Evolutionary conservation across 2,329 filamentous ascomycete genomes (phyloP).

Genomic region (Xylariales sp.): DNA sequence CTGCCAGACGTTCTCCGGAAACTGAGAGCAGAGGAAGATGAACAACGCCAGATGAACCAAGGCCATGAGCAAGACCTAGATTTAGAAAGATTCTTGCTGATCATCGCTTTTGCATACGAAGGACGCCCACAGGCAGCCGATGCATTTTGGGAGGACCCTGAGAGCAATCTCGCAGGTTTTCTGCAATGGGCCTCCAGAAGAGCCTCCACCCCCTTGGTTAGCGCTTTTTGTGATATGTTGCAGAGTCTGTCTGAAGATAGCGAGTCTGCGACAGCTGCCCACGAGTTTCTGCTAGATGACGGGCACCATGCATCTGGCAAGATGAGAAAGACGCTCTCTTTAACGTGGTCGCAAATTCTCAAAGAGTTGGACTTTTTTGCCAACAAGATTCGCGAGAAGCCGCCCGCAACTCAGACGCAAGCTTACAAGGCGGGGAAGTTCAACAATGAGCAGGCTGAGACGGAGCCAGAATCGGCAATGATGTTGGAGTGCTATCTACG

Average conservation of each 20-base stretch:
- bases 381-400: conserved; percentile 70
- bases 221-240: conserved; percentile 94
- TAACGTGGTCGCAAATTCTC: conserved; percentile 93
- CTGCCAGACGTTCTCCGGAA: conserved; percentile 88
- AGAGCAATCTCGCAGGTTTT: conserved; percentile 91
- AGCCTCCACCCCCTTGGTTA: conserved; percentile 92
- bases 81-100: conserved; percentile 84
- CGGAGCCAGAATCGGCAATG: conserved; percentile 87
- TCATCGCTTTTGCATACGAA: conserved; percentile 90
- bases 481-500: conserved; percentile 95
- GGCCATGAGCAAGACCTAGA: conserved; percentile 65
- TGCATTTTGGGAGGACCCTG: conserved; percentile 87
- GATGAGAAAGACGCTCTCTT: conserved; percentile 74
- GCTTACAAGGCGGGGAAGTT: conserved; percentile 57
- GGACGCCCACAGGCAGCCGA: conserved; percentile 77
- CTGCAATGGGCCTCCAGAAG: conserved; percentile 95
- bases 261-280: conserved; percentile 77
- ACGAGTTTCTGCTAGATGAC: conserved; percentile 88
- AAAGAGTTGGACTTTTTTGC: conserved; percentile 84
- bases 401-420: conserved; percentile 48
- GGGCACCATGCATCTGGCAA: conserved; percentile 69
- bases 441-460: conserved; percentile 64
- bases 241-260: conserved; percentile 81
- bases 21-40: conserved; percentile 84
- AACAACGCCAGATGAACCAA: conserved; percentile 68